phyloP scores from a whole-genome alignment of 805 yeast species.

The Kodamaea kakaduensis region DNA sequence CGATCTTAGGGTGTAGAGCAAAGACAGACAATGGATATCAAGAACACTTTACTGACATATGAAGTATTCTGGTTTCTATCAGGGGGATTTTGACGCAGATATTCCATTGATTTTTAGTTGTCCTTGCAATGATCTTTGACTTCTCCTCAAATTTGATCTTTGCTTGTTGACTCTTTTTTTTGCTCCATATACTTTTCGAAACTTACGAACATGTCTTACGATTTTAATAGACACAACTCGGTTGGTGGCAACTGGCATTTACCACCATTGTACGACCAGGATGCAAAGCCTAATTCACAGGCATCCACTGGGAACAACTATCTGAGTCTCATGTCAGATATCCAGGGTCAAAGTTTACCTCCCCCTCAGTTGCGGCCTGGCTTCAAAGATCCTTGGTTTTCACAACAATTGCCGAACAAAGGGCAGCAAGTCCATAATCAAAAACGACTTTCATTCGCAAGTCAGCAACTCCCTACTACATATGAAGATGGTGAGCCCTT shows the following conservation, averaged over 20 bases:
- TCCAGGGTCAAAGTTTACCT: slow-evolving; percentile 2
- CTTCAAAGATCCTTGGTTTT: slow-evolving; percentile 44
- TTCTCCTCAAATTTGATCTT: too few relatives aligned
- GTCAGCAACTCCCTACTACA: slow-evolving; percentile 45
- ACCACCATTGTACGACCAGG: slow-evolving; percentile 18
- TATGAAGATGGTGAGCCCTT: slow-evolving; percentile 41
- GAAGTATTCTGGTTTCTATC: too few relatives aligned
- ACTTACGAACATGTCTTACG: slow-evolving; percentile 28
- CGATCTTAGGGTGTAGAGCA: too few relatives aligned
- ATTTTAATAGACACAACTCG: slow-evolving; percentile 35
- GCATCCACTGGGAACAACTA: slow-evolving; percentile 1
- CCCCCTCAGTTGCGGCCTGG: slow-evolving; percentile 19
- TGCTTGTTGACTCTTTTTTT: slow-evolving; percentile 3
- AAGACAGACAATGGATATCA: too few relatives aligned
- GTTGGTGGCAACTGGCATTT: slow-evolving; percentile 37
- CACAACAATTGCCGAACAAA: slow-evolving; percentile 27
- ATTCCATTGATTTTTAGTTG: too few relatives aligned
- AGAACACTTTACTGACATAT: too few relatives aligned
- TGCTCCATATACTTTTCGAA: slow-evolving; percentile 3
- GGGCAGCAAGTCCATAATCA: slow-evolving; percentile 22
- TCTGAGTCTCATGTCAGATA: neutral
- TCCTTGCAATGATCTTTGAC: too few relatives aligned
- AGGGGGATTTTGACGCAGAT: too few relatives aligned
- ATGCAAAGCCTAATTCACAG: slow-evolving; percentile 7
- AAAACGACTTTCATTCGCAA: slow-evolving; percentile 35